Base-by-base conservation (phyloP, 2,329 filamentous ascomycete genomes). In the Thielaviopsis ethacetica region DNA sequence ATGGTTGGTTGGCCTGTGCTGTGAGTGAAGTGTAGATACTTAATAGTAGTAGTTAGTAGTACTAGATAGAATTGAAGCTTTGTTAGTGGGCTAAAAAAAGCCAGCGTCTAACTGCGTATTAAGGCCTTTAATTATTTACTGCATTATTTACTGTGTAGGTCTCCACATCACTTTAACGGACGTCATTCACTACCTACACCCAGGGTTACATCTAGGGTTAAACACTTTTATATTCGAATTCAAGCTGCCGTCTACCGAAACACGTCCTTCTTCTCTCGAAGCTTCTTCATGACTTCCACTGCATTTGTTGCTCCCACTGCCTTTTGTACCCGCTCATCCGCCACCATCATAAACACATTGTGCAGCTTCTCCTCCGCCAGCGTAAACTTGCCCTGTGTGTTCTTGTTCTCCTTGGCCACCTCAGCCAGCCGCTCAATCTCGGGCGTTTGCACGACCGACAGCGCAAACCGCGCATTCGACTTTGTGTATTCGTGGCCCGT, bases 401-500 rank as follows among this genome's bases (percentile, higher is more conserved):
- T 81, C 72, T 84, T 76, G 71, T 96, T 91, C 62, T 79, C 76
- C 58, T 87, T 81, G 1, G 88, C 86, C 69, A 89, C 96, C 0
- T 78, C 76, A 64, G 87, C 76, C 34, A 98, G 76, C 65, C 84
- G 86, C 75, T 86, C 83, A 63, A 96, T 82, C 0, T 87, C 77
- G 54, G 87, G 83, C 50, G 80, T 86, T 66, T 88, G 82, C 59
- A 85, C 74, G 17, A 97, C 85, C 1, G 84, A 85, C 61, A 86
- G 73, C 54, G 82, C 84, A 68, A 98, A 98, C 69, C 89, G 89
- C 66, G 93, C 89, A 67, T 98, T 98, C 56, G 85, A 80, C 72
- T 93, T 95, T n/a, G 93, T 98, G 73, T 98, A 98, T 71, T 97
- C 93, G 67, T 98, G 93, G 3, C 93, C 93, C 19, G 91, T 87